A percentile compares a stretch with the other conserved stretches of the same genome.
Conservation (phyloP, 257 asterid species). For the Capsicum pubescens region DNA sequence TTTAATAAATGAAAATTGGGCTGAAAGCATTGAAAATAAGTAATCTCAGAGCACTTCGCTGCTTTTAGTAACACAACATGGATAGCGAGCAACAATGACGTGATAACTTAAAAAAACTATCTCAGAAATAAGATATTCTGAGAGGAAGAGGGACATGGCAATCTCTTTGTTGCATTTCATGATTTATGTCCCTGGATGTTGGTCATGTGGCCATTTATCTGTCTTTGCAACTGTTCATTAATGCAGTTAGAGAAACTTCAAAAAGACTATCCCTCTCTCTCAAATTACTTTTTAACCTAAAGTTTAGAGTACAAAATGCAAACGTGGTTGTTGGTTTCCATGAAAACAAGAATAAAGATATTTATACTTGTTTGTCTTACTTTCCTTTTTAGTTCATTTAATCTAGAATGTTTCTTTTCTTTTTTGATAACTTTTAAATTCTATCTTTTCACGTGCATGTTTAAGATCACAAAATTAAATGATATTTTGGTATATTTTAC, state of each 20-base stretch:
- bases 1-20: background rate
- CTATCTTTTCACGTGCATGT: too few species aligned
- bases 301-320: background rate
- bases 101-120: background rate
- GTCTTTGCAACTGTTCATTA: background rate
- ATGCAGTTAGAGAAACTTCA: background rate
- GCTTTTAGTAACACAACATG: background rate
- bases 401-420: too few species aligned
- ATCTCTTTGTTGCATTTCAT: background rate
- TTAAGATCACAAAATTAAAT: too few species aligned
- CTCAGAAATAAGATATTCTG: background rate
- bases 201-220: constrained; percentile 4
- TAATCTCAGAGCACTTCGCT: constrained; percentile 12
- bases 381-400: too few species aligned
- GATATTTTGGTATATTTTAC: too few species aligned
- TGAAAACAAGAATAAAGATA: constrained; percentile 8
- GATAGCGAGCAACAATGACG: background rate
- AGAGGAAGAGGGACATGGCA: background rate
- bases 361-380: too few species aligned
- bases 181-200: constrained; percentile 9
- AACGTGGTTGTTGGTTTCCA: background rate
- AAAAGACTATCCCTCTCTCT: background rate
- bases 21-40: background rate
- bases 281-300: background rate
- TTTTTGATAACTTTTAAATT: too few species aligned